Percentiles rank a stretch among this genome's conserved stretches.
Evolutionary conservation across 2,329 filamentous ascomycete genomes (phyloP).

Genomic region (Exophiala dermatitidis): DNA sequence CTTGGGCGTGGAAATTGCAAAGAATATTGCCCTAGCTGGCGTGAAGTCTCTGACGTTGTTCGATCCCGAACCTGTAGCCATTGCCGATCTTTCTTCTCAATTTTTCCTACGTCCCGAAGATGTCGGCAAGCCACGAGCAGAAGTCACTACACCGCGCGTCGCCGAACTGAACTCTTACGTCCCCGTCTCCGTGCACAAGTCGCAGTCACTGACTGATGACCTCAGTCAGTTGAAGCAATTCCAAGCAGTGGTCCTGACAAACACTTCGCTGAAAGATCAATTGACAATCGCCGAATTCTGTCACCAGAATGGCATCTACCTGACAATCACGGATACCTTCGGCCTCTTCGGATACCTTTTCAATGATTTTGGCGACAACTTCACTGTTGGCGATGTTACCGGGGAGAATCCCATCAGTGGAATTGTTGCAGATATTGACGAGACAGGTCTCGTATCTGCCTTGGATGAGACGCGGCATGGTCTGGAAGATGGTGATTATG

Average conservation of each 20-base stretch:
- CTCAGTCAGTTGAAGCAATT: constrained; percentile 79
- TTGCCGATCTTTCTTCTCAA: constrained; percentile 88
- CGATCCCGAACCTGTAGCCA: constrained; percentile 75
- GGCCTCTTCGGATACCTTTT: constrained; percentile 94
- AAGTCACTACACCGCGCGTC: constrained; percentile 78
- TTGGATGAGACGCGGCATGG: constrained; percentile 93
- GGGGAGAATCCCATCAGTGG: constrained; percentile 82
- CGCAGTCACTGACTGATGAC: constrained; percentile 62
- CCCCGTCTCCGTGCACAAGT: constrained; percentile 68
- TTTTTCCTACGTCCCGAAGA: constrained; percentile 89
- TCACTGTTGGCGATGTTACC: constrained; percentile 80
- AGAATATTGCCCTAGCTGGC: constrained; percentile 95
- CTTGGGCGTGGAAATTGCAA: constrained; percentile 94
- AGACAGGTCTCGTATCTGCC: constrained; percentile 84
- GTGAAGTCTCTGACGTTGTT: constrained; percentile 94
- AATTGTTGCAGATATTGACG: constrained; percentile 83
- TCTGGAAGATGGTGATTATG: constrained; percentile 90
- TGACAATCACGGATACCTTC: constrained; percentile 81
- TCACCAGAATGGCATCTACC: constrained; percentile 84
- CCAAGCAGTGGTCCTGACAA: constrained; percentile 86
- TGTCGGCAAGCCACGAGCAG: constrained; percentile 83
- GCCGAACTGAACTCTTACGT: constrained; percentile 96
- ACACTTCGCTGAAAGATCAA: constrained; percentile 72
- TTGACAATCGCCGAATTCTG: constrained; percentile 83
- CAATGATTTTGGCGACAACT: constrained; percentile 93